Evolutionary conservation across 2,329 filamentous ascomycete species (phyloP), one percentile per base, ranked within the genome.

Genomic region (Arthrobotrys conoides): DNA sequence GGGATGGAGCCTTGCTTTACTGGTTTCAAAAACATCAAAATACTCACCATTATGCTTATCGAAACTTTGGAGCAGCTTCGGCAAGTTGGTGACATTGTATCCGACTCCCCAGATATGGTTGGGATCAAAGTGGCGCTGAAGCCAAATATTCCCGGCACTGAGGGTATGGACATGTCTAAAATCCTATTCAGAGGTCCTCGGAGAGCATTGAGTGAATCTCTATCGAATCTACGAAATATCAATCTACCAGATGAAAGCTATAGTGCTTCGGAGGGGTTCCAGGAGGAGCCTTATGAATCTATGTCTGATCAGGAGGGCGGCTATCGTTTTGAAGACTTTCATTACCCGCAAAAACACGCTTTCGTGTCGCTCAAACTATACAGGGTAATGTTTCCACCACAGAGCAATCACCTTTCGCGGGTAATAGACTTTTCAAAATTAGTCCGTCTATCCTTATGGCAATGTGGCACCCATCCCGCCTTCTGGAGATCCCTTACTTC

Each of bases 111-210:
- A 22, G 76, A 79, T 70, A 79, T 79, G 76, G 76, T 79, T 36
- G 76, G 76, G 16, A 79, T 79, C 57, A 79, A 79, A 30, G 76
- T 79, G n/a, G 76, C 76, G 2, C 61, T 79, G 53, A 79, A 79
- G 41, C 76, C 76, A 33, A 75, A 67, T 36, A 79, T 79, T n/a
- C 76, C 76, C 5, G 76, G 76, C 2, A 79, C 76, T 5, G 76
- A 79, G 22, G 76, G 76, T 2, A 79, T 79, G 76, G 76, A 79
- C 38, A 73, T 79, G 76, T 79, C 76, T 9, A 79, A 79, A 46
- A 79, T 79, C 36, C 33, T 79, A n/a, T 79, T 79, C 38, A 67
- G 76, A 33, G 76, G 76, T 3, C 69, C 70, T 5, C 64, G 71
- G 22, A 72, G 75, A 51, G 75, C 75, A 1, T 22, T 78, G 53